Conservation (phyloP, 179 eudicot species). For the Beta macrorhiza region DNA sequence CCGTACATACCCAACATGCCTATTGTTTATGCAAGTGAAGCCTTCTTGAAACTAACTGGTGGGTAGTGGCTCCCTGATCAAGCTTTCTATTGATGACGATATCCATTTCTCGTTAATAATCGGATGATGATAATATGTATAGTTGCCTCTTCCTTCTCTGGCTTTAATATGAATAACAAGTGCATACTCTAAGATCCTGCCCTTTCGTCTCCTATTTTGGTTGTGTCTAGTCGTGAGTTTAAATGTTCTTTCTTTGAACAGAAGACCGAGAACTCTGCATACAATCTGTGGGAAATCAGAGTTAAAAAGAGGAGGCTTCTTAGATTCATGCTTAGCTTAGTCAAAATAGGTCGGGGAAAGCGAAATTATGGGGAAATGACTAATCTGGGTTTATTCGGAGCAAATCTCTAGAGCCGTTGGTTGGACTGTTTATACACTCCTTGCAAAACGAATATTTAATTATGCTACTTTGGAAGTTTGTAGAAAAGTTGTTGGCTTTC, state of each 20-base stretch:
- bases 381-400: not conserved
- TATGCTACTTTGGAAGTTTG: too few species aligned
- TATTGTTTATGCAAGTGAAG: slow-evolving; percentile 84
- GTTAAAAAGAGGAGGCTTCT: not conserved
- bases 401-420: too few species aligned
- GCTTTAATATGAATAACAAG: not conserved
- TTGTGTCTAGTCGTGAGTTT: not conserved
- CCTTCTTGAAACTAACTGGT: slow-evolving; percentile 75
- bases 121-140: not conserved
- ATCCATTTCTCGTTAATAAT: not conserved
- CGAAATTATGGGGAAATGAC: not conserved
- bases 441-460: too few species aligned
- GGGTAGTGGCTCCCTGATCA: slow-evolving; percentile 10
- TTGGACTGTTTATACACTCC: too few species aligned
- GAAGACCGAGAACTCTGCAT: not conserved
- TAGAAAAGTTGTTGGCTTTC: too few species aligned
- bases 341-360: not conserved
- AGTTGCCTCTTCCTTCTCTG: slow-evolving; percentile 11
- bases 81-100: not conserved
- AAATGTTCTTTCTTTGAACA: not conserved
- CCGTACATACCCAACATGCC: slow-evolving; percentile 66
- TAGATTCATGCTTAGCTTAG: not conserved
- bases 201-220: not conserved
- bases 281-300: not conserved
- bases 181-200: not conserved